Conservation (phyloP, 1,284 basidiomycete genomes). For the Sporisorium exsertum region DNA sequence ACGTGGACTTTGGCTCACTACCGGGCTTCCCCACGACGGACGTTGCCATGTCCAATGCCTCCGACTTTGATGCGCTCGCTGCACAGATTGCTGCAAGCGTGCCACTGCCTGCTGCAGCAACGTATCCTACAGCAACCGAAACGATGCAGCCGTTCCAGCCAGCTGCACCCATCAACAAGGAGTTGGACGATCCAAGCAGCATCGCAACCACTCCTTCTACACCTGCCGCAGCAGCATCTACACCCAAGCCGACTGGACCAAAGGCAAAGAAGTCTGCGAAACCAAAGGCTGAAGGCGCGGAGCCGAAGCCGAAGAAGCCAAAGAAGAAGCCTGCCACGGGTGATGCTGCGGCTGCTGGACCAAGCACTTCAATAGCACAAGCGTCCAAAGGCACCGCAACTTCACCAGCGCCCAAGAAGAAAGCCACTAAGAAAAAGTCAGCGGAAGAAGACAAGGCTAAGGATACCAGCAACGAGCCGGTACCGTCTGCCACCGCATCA, state of each 20-base stretch:
- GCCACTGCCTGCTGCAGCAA: conserved; percentile 8
- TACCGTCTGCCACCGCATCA: conserved; percentile 22
- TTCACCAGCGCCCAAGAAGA: conserved; percentile 35
- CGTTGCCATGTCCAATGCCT: conserved; percentile 13
- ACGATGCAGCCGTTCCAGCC: conserved; percentile 1
- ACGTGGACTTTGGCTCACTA: conserved; percentile 27
- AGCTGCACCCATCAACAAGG: conserved; percentile 18
- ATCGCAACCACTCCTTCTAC: conserved; percentile 15
- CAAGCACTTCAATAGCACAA: conserved; percentile 4
- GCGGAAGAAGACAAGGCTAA: conserved; percentile 17
- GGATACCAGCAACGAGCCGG: too few species aligned
- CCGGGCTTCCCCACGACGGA: conserved; percentile 14
- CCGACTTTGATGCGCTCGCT: conserved; percentile 32
- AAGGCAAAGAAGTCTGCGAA: conserved; percentile 39
- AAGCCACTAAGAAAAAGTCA: conserved; percentile 32
- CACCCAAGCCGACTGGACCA: conserved; percentile 15
- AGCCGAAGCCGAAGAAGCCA: conserved; percentile 42
- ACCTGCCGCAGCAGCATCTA: conserved; percentile 11
- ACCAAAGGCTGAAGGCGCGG: conserved; percentile 30
- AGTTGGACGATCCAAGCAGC: conserved; percentile 20
- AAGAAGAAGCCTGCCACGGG: conserved; percentile 30
- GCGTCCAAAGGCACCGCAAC: conserved; percentile 12
- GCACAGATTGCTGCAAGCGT: conserved; percentile 30
- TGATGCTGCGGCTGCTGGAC: neutral
- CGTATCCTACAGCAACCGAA: conserved; percentile 1